These are phyloP conservation scores for Daedaleopsis nitida DNA, from an alignment of 768 basidiomycete species.

Conservation along the genomic window DNA sequence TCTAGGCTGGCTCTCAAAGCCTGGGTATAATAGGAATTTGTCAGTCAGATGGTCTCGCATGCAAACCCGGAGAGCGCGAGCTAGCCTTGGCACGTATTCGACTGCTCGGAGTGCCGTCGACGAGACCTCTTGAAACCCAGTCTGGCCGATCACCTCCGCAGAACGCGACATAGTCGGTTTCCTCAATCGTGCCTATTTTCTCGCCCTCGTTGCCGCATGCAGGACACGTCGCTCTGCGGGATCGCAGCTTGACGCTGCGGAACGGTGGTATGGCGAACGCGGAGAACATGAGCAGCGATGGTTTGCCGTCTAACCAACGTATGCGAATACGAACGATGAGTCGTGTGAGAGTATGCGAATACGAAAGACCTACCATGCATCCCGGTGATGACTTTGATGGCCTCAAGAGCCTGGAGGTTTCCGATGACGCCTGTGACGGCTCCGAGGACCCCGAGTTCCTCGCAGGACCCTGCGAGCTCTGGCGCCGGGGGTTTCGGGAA, in stretches of 20 bases:
- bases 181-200: conserved; percentile 47
- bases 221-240: conserved; percentile 67
- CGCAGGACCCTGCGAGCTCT: conserved; percentile 73
- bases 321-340: too few relatives aligned
- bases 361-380: conserved; percentile 54
- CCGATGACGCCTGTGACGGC: conserved; percentile 90
- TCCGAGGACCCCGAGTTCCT: conserved; percentile 87
- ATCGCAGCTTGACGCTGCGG: conserved; percentile 79
- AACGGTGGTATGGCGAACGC: conserved; percentile 73
- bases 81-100: conserved; percentile 37
- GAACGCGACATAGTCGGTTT: conserved; percentile 81
- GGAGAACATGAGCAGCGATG: conserved; percentile 74
- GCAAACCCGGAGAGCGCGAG: not conserved
- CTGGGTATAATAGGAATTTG: conserved; percentile 34
- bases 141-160: conserved; percentile 76
- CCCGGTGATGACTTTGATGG: conserved; percentile 76
- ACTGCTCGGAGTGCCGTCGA: conserved; percentile 18
- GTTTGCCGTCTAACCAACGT: conserved; percentile 51
- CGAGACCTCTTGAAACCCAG: conserved; percentile 60
- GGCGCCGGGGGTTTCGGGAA: conserved; percentile 80
- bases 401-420: conserved; percentile 85
- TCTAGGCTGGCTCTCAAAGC: conserved; percentile 47
- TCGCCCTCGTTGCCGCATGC: conserved; percentile 67
- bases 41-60: not conserved
- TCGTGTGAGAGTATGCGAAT: not conserved